Evolutionary conservation across 768 basidiomycete species (phyloP), one percentile per base, ranked within the genome.

Genomic region (Rhodotorula toruloides): DNA sequence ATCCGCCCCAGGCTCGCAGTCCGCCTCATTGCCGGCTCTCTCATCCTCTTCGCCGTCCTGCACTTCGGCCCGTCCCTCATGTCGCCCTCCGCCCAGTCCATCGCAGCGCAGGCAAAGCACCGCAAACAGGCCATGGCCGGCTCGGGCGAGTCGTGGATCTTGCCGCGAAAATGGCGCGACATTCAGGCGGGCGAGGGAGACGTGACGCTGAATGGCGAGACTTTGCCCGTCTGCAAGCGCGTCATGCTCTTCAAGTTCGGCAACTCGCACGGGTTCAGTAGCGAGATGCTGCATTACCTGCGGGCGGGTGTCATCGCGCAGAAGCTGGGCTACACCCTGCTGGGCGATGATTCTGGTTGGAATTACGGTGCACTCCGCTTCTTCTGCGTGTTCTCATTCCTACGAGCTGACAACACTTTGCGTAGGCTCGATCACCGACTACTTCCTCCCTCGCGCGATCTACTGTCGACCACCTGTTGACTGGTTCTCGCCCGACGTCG

Each of bases 321-420:
- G 13, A 71, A 71, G 49, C 65, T 67, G 32, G 70, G 65, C n/a
- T 71, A 71, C 65, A 58, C 55, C 19, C 49, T 71, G 37, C 62
- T 71, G n/a, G 62, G 62, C 29, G 65, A 71, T 62, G 70, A 71
- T 54, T n/a, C 31, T 10, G 3, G 31, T 10, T 71, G 65, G 65
- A 67, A 71, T 46, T 71, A 58, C 42, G 70, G 70, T 25, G 17
- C 37, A 7, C 46, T 71, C n/a, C n/a, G n/a, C n/a, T n/a, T n/a
- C n/a, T n/a, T n/a, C n/a, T n/a, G n/a, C n/a, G n/a, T n/a, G n/a
- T n/a, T n/a, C n/a, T n/a, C n/a, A n/a, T n/a, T n/a, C n/a, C n/a
- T n/a, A n/a, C n/a, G n/a, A n/a, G n/a, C n/a, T n/a, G n/a, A n/a
- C n/a, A n/a, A n/a, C n/a, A n/a, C n/a, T n/a, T n/a, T n/a, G n/a